Percentiles rank a stretch among this genome's conserved stretches.
Evolutionary conservation across 176 grass and related monocot genomes (phyloP).

Genomic region (Elymus sibiricus): DNA sequence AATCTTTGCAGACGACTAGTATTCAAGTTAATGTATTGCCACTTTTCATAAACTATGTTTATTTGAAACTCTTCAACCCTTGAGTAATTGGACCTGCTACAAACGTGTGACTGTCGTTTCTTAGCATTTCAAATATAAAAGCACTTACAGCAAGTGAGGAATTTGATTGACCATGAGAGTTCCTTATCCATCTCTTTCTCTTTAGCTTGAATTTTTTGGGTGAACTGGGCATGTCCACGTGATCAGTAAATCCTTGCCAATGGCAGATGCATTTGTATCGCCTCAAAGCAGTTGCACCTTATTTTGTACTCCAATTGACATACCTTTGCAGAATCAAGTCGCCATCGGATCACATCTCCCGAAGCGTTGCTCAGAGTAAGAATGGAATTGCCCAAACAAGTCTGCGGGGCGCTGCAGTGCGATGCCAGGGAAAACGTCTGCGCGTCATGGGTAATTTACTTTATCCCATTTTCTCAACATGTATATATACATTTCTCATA

Average conservation of each 20-base stretch:
- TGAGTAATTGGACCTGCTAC: not conserved
- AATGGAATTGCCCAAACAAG: not conserved
- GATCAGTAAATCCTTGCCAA: too few species aligned
- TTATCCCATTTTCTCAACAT: too few species aligned
- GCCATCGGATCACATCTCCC: not conserved
- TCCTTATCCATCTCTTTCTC: not conserved
- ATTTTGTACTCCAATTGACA: not conserved
- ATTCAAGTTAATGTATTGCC: not conserved
- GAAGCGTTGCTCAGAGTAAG: not conserved
- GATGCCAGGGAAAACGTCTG: not conserved
- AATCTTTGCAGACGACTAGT: not conserved
- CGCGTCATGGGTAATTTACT: not conserved
- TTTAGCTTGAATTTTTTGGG: not conserved
- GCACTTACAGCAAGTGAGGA: not conserved
- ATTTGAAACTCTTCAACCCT: not conserved
- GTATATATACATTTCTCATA: too few species aligned
- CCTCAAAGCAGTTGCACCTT: not conserved
- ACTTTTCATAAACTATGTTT: not conserved
- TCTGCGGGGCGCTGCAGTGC: not conserved
- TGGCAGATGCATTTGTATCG: too few species aligned
- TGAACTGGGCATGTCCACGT: not conserved
- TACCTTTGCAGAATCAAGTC: not conserved
- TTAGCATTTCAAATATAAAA: not conserved
- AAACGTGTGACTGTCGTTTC: not conserved
- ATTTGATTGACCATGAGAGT: not conserved